Base-by-base conservation (phyloP, 1,284 basidiomycete genomes). In the Puccinia polysora region DNA sequence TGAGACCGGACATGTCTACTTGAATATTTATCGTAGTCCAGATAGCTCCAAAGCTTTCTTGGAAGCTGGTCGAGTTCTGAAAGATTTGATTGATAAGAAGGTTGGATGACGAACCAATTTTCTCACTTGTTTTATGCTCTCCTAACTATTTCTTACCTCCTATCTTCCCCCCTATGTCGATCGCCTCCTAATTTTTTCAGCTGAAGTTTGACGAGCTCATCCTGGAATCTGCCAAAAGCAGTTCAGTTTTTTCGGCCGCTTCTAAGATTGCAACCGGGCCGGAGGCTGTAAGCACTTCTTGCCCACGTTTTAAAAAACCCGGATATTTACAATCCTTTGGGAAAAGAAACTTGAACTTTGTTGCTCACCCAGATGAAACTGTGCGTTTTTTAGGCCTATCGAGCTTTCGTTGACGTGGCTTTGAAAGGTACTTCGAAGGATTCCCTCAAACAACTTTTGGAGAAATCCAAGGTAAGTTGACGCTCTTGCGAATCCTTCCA, bases 171-270 rank as follows among this genome's bases (percentile, higher is more conserved):
- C n/a, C n/a, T n/a, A n/a, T n/a, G n/a, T n/a, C n/a, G n/a, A n/a
- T 30, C 3, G 10, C 28, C 23, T 15, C 36, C 30, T 47, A 49
- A 40, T 47, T 43, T 36, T 36, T 12, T 43, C 75, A 95, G 91
- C 86, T 91, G 76, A 84, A 85, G 58, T 82, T 98, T 10, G 90
- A 93, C 67, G 84, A 87, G 72, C 89, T 90, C 4, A 87, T 88
- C 7, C 81, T 98, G n/a, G 94, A 97, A 77, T 89, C 90, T 0
- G 91, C 94, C 3, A 93, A 96, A 82, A 91, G 89, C 73, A 90
- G 87, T 65, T 87, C 97, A 76, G 91, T 95, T 8, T 97, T 87
- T 78, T 83, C 84, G 25, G 88, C 92, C 4, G 87, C 93, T 0
- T 86, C 87, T 77, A 83, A 84, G 55, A 89, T 95, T 34, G 88